Evolutionary conservation across 2,329 filamentous ascomycete genomes (phyloP), one percentile per base, ranked within the genome.

Genomic region (Curvularia lunata): DNA sequence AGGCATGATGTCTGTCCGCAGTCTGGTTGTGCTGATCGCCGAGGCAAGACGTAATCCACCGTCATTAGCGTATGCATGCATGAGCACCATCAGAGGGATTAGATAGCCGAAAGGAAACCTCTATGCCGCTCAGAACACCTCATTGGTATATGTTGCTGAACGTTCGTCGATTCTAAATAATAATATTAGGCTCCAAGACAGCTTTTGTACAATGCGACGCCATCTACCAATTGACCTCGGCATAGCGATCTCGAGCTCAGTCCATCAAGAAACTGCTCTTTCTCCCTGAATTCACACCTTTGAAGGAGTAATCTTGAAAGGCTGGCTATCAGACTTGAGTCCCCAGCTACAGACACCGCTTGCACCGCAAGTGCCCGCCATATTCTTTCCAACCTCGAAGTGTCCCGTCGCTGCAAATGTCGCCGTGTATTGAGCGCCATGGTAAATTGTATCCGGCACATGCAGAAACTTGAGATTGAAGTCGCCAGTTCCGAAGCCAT

Each of bases 391-490:
- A 13, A 61, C 55, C 41, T 59, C 48, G n/a, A 71, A 70, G 8
- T 53, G 32, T 2, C 54, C 63, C 40, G 56, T 48, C 7, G 62
- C 67, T 48, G 59, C 56, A 28, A 53, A 67, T 16, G 16, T 63
- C 49, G 55, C 63, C 23, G 19, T 64, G 47, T 62, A 71, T 18
- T 30, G 23, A n/a, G 16, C 8, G n/a, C 64, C 66, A 42, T 19
- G 38, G 19, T 61, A 63, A 4, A 60, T 5, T 34, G 52, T 42
- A 12, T 68, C 65, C 1, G 58, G 59, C 2, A 68, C 63, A 23
- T 68, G 58, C n/a, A 58, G 68, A 25, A 71, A 66, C n/a, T 58
- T 66, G 10, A 70, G 42, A n/a, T 66, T 61, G 51, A 71, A 71
- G 38, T 71, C 50, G 4, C 43, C 52, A 3, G 43, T 27, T 1